A percentile compares a stretch with the other conserved stretches of the same genome.
Evolutionary conservation across 805 yeast genomes (phyloP).

Genomic region (Spathaspora girioi): DNA sequence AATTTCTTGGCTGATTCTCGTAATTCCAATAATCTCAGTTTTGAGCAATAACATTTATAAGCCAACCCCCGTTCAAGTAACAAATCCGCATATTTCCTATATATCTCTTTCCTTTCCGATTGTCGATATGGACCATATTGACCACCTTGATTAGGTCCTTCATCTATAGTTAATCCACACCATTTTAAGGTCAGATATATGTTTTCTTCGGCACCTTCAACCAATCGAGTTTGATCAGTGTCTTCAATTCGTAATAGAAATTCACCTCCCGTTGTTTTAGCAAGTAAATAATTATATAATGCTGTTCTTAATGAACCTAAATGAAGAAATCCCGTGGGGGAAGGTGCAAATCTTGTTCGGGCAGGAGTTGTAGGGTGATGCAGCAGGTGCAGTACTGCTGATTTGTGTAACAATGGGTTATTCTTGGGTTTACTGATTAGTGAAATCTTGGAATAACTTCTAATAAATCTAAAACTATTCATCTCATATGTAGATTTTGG

Average conservation of each 20-base stretch:
- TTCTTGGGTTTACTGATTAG: neutral
- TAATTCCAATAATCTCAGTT: constrained; percentile 65
- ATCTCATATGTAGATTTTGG: neutral
- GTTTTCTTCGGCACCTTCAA: constrained; percentile 77
- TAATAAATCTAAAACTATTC: neutral
- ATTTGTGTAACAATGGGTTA: constrained; percentile 1
- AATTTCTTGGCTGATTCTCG: constrained; percentile 70
- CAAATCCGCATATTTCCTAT: constrained; percentile 52
- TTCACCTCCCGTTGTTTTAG: constrained; percentile 73
- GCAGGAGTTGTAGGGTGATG: constrained; percentile 53
- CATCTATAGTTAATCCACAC: constrained; percentile 77
- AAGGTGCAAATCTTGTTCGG: constrained; percentile 93
- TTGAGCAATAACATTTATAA: constrained; percentile 82
- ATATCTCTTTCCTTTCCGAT: constrained; percentile 70
- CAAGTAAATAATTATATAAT: constrained; percentile 79
- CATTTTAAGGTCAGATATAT: constrained; percentile 72
- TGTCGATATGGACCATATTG: constrained; percentile 77
- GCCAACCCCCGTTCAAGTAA: constrained; percentile 69
- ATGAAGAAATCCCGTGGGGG: constrained; percentile 96
- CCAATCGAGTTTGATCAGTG: constrained; percentile 80
- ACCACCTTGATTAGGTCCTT: constrained; percentile 67
- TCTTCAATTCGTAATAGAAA: constrained; percentile 86
- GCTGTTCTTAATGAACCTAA: constrained; percentile 94
- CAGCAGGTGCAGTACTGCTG: neutral
- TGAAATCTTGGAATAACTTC: constrained; percentile 1